Evolutionary conservation across 371 early-diverging fungal species (phyloP).

Genomic region (Mucor circinelloides): DNA sequence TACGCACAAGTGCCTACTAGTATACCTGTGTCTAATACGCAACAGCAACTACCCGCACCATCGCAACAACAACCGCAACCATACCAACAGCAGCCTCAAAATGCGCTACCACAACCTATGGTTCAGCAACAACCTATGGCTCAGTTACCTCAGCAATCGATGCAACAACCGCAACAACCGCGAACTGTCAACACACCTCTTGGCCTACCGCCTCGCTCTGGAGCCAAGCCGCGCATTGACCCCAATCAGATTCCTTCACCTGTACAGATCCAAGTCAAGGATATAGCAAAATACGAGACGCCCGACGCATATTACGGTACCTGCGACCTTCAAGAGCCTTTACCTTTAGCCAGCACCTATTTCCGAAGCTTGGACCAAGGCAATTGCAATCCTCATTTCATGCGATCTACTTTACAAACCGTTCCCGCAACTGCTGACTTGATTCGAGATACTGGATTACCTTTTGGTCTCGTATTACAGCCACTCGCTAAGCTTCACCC

Average conservation of each 20-base stretch:
- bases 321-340: constrained; percentile 50
- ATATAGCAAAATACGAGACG: constrained; percentile 68
- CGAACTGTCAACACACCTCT: constrained; percentile 11
- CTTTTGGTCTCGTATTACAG: constrained; percentile 89
- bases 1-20: constrained; percentile 29
- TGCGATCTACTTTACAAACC: constrained; percentile 85
- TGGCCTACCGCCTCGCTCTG: constrained; percentile 32
- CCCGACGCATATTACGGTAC: constrained; percentile 70
- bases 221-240: constrained; percentile 74
- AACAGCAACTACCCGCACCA: neutral
- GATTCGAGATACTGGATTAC: constrained; percentile 72
- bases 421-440: constrained; percentile 84
- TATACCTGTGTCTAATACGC: neutral
- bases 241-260: constrained; percentile 95
- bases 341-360: constrained; percentile 83
- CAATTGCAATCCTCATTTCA: constrained; percentile 91
- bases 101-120: constrained; percentile 8
- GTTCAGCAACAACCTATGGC: constrained; percentile 7
- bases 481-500: constrained; percentile 83
- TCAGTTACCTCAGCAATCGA: constrained; percentile 9
- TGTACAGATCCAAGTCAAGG: constrained; percentile 75
- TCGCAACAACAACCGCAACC: neutral
- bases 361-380: constrained; percentile 89
- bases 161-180: constrained; percentile 5
- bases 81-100: neutral